Evolutionary conservation across 257 asterid species (phyloP).

Genomic region (Parsonsia alboflavescens): DNA sequence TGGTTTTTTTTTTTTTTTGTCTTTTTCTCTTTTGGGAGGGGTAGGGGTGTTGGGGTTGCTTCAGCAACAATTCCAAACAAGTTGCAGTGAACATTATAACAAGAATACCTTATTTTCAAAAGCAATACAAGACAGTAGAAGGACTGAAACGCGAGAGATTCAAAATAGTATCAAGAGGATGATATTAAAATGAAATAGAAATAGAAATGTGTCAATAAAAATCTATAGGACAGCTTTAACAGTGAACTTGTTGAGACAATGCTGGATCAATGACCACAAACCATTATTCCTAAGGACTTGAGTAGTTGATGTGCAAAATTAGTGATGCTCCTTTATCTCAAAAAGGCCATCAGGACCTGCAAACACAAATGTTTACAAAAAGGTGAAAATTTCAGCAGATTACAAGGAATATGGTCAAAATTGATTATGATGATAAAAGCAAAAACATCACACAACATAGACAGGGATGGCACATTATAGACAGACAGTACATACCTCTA

Average conservation of each 20-base stretch:
- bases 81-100: neutral
- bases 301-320: slow-evolving; percentile 1
- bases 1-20: no score
- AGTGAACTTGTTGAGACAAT: slow-evolving; percentile 11
- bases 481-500: neutral
- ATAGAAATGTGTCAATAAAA: slow-evolving; percentile 2
- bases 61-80: neutral
- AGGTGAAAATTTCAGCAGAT: neutral
- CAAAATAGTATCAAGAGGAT: neutral
- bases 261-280: slow-evolving; percentile 17
- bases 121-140: neutral
- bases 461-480: neutral
- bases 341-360: slow-evolving; percentile 93
- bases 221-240: slow-evolving; percentile 3
- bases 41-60: no score
- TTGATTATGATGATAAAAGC: no score
- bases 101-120: slow-evolving; percentile 11
- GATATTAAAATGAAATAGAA: neutral
- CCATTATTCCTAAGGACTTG: slow-evolving; percentile 24
- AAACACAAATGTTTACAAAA: slow-evolving; percentile 7
- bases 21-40: neutral
- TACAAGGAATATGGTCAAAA: no score
- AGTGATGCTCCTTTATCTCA: slow-evolving; percentile 49
- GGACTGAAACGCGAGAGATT: neutral
- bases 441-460: neutral